These are phyloP conservation scores for Acacia crassicarpa DNA, from an alignment of 306 rosid genomes.

Conservation along the genomic window DNA sequence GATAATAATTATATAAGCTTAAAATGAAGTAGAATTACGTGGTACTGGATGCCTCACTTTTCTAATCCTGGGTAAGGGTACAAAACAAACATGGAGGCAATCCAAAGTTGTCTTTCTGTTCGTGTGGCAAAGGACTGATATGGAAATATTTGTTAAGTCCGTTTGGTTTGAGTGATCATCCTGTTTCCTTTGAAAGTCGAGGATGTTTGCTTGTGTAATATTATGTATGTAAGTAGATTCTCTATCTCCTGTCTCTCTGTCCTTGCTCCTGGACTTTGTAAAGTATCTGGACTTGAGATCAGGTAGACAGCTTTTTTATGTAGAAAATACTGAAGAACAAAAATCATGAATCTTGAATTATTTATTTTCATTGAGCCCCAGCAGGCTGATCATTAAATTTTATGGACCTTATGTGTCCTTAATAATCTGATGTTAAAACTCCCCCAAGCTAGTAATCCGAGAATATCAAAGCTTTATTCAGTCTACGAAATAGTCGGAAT, in stretches of 20 bases:
- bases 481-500: not conserved
- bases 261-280: conserved; percentile 46
- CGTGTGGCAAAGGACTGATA: conserved; percentile 32
- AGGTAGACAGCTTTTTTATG: not conserved
- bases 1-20: conserved; percentile 34
- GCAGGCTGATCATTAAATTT: not conserved
- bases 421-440: not conserved
- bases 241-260: conserved; percentile 29
- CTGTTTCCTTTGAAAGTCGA: conserved; percentile 39
- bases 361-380: not conserved
- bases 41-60: conserved; percentile 35
- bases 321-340: not conserved
- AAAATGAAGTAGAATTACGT: conserved; percentile 40
- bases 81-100: conserved; percentile 40
- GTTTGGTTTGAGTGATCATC: conserved; percentile 33
- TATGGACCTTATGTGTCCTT: not conserved
- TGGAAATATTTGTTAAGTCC: conserved; percentile 40
- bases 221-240: conserved; percentile 45
- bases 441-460: not conserved
- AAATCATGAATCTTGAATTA: not conserved
- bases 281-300: conserved; percentile 37
- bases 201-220: conserved; percentile 48
- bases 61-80: conserved; percentile 38
- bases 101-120: conserved; percentile 31
- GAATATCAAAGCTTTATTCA: not conserved